Evolutionary conservation across 192 early-diverging fungal species (phyloP), one percentile per base, ranked within the genome.

Genomic region (Chytriomyces sp.): DNA sequence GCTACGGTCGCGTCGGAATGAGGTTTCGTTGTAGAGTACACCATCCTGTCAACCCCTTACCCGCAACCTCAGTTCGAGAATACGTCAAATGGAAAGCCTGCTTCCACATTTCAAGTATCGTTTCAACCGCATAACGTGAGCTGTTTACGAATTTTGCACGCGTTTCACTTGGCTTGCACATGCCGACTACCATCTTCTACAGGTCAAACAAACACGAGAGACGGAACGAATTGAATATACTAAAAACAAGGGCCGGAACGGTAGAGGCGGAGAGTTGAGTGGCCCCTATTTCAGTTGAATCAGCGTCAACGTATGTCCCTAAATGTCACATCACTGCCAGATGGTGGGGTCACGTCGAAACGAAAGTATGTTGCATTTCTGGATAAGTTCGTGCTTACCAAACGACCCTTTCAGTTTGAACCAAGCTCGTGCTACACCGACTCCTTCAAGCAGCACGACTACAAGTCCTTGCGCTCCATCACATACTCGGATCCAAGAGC

Each of bases 211-310:
- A 12, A 33, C 74, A 1, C 59, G 58, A 12, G 78, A 77, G 22
- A 69, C 62, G 1, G 81, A 82, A 67, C 57, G 77, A 37, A 28
- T 38, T 10, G 81, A 82, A 36, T 82, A 82, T 53, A 53, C 53
- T 10, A 82, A 82, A 41, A 82, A 82, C 75, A 82, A 82, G 40
- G 76, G 76, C 0, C 72, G 76, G 41, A 78, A 78, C 39, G 75
- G 75, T 19, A 65, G 72, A 31, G 75, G 75, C 28, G 81, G 75
- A 39, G 81, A 82, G 61, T 73, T 66, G 39, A 63, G 72, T 64
- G n/a, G 3, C 3, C 49, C 7, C 7, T 65, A 19, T 17, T 52
- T 52, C 44, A 10, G 14, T 52, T 52, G 4, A 22, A 7, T 31
- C 39, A 8, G 25, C 52, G n/a, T n/a, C n/a, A n/a, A n/a, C n/a